These are phyloP conservation scores for Tremellales sp. DNA, from an alignment of 1,284 basidiomycete genomes.

Conservation along the genomic window DNA sequence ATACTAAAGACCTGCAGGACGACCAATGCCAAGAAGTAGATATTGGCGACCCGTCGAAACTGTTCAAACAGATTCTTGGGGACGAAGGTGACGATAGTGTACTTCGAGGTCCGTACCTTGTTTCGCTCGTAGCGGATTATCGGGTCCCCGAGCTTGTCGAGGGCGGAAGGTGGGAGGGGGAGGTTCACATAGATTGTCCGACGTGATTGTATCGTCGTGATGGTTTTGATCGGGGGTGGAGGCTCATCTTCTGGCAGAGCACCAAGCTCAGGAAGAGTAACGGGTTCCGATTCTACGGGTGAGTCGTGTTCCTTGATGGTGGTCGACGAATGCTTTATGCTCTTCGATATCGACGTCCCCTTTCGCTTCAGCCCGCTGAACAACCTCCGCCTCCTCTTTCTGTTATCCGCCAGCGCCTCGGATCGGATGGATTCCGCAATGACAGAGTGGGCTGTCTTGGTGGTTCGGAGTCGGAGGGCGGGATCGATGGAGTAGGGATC, in stretches of 20 bases:
- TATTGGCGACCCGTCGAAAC: conserved; percentile 83
- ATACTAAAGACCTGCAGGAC: conserved; percentile 84
- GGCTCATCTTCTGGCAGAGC: not conserved
- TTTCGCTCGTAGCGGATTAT: conserved; percentile 75
- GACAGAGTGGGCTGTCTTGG: conserved; percentile 80
- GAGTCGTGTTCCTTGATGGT: conserved; percentile 11
- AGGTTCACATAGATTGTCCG: conserved; percentile 77
- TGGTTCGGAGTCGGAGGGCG: conserved; percentile 76
- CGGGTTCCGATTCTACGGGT: too few species aligned
- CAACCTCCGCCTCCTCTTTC: conserved; percentile 44
- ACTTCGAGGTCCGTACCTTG: conserved; percentile 93
- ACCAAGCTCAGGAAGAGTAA: not conserved
- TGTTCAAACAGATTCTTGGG: conserved; percentile 94
- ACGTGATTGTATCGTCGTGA: conserved; percentile 43
- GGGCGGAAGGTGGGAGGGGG: conserved; percentile 24
- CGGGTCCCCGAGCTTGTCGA: conserved; percentile 63
- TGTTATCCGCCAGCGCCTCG: conserved; percentile 65
- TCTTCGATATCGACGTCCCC: conserved; percentile 7
- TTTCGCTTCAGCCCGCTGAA: conserved; percentile 55
- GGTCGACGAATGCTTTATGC: conserved; percentile 14
- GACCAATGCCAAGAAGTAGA: conserved; percentile 84
- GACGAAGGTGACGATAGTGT: conserved; percentile 83
- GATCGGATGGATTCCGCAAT: conserved; percentile 77
- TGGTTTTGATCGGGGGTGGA: conserved; percentile 14
- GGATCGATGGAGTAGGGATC: conserved; percentile 63